Base-by-base conservation (phyloP, 805 yeast species). In the Teunomyces panamensis region DNA sequence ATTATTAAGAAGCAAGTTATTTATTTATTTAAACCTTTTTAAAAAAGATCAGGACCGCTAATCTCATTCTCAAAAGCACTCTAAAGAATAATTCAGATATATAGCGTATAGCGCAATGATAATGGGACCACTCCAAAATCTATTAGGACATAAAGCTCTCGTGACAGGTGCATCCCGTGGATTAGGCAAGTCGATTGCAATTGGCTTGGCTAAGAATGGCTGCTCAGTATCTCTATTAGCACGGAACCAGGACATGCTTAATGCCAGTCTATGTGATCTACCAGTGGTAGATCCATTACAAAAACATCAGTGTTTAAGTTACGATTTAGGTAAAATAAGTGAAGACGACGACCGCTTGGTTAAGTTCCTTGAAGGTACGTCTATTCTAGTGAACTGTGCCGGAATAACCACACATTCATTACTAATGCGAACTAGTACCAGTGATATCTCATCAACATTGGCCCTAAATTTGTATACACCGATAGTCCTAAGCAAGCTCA, bases 81-180 rank as follows among this genome's bases (percentile, higher is more conserved):
- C 5, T 4, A 20, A 20, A 17, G 17, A 17, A 20, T 20, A 20
- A 20, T 4, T 20, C 6, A 20, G 24, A 20, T 20, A 17, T 17
- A 20, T 5, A 20, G 24, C 6, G 3, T 20, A 20, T 5, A 20
- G 24, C 6, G 24, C 24, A 20, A 3, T 20, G 24, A 20, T 5
- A 20, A 20, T 20, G 24, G 4, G 24, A 5, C 24, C 24, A 20
- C 24, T 20, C 24, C 24, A 20, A 20, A 20, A 20, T 20, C 24
- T 20, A 20, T 20, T 35, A 3, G 56, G 56, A 4, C 53, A 50
- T 47, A 71, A 73, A n/a, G 84, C 83, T 0, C 53, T 80, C 4
- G 64, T 85, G 2, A 84, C 89, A 0, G 94, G 94, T 1, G 90
- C 85, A 0, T 81, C 90, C 0, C 66, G 76, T 39, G 92, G 94